Percentiles rank a stretch among this genome's conserved stretches.
These are phyloP conservation scores for Mortierella sp. DNA, from an alignment of 371 early-diverging fungal genomes.

Conservation along the genomic window DNA sequence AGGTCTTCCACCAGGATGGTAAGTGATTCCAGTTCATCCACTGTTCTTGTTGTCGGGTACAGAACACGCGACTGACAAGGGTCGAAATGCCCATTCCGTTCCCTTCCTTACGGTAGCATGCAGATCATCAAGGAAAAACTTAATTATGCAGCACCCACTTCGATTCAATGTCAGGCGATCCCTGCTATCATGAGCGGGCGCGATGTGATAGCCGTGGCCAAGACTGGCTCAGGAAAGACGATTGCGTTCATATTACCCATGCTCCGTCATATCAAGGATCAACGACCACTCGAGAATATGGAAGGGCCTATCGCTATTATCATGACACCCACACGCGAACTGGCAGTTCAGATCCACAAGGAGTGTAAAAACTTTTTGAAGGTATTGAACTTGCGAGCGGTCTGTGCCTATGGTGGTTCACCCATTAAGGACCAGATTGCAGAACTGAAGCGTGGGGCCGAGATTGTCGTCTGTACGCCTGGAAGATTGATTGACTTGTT, in stretches of 20 bases:
- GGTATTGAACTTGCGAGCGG: slow-evolving; percentile 74
- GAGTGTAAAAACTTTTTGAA: slow-evolving; percentile 92
- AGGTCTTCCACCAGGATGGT: slow-evolving; percentile 81
- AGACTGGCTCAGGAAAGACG: slow-evolving; percentile 99
- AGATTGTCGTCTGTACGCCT: slow-evolving; percentile 99
- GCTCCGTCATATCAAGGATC: slow-evolving; percentile 97
- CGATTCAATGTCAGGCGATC: slow-evolving; percentile 98
- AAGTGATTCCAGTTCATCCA: not conserved
- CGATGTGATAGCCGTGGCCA: slow-evolving; percentile 99
- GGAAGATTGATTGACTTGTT: slow-evolving; percentile 99
- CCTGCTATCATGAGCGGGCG: slow-evolving; percentile 98
- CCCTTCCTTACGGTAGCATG: slow-evolving; percentile 51
- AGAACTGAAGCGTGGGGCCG: slow-evolving; percentile 97
- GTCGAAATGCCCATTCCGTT: not conserved
- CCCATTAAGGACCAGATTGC: slow-evolving; percentile 98
- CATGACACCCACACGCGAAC: slow-evolving; percentile 99
- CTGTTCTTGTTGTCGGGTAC: not conserved
- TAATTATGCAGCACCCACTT: slow-evolving; percentile 88
- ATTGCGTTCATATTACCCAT: slow-evolving; percentile 96
- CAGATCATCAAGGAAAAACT: slow-evolving; percentile 80
- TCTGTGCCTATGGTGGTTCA: slow-evolving; percentile 98
- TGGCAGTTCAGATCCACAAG: slow-evolving; percentile 97
- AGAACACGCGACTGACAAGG: not conserved
- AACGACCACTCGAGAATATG: slow-evolving; percentile 80
- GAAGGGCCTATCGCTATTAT: slow-evolving; percentile 97